Conservation (phyloP, 768 basidiomycete species). For the Galerina marginata region DNA sequence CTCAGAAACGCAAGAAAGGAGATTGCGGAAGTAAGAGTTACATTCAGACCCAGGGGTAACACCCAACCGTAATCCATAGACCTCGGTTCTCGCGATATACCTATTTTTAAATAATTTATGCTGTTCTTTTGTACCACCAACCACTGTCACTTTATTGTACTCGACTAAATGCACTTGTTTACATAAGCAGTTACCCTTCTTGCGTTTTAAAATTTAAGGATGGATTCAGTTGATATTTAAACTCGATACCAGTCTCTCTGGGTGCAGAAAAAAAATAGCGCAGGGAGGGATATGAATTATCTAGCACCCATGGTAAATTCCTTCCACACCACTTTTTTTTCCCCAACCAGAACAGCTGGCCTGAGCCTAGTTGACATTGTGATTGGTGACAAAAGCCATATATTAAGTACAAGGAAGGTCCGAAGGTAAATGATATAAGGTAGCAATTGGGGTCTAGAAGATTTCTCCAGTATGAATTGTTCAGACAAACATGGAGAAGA, state of each 20-base stretch:
- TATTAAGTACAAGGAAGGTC: not conserved
- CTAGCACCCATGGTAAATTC: too few relatives aligned
- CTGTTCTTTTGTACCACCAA: not conserved
- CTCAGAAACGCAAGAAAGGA: conserved; percentile 66
- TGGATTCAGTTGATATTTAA: too few relatives aligned
- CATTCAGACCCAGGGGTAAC: conserved; percentile 43
- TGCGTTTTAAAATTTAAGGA: not conserved
- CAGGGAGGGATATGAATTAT: too few relatives aligned
- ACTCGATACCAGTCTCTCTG: too few relatives aligned
- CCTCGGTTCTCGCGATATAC: not conserved
- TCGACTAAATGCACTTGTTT: not conserved
- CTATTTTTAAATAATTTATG: conserved; percentile 19
- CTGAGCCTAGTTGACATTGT: too few relatives aligned
- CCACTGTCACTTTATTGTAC: not conserved
- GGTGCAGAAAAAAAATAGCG: too few relatives aligned
- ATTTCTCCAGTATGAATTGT: not conserved
- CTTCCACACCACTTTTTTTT: too few relatives aligned
- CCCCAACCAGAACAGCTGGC: too few relatives aligned
- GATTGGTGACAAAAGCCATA: too few relatives aligned
- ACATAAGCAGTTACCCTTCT: not conserved
- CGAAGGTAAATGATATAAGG: too few relatives aligned
- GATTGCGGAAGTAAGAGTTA: conserved; percentile 73
- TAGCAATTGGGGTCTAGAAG: not conserved
- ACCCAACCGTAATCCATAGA: not conserved
- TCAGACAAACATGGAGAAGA: conserved; percentile 57